These are phyloP conservation scores for Trypanosoma platydactyli DNA, from an alignment of 208 protist genomes.

Conservation along the genomic window DNA sequence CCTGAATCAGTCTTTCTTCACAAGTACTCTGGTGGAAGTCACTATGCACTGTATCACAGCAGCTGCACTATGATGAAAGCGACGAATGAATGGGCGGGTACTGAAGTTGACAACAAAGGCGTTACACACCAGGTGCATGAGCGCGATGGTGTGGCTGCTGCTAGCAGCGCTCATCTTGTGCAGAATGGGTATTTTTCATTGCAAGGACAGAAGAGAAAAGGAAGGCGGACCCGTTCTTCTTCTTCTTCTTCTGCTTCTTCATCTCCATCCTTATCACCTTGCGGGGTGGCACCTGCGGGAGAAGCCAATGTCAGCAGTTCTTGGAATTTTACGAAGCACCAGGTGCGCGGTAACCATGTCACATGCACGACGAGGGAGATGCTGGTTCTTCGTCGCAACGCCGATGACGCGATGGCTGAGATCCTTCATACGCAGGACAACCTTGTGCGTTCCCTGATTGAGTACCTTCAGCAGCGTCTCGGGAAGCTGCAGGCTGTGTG, in stretches of 20 bases:
- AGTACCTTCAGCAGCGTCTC: constrained; percentile 53
- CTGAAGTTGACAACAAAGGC: neutral
- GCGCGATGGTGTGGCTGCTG: neutral
- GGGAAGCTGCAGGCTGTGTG: constrained; percentile 78
- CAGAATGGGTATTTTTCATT: constrained; percentile 5
- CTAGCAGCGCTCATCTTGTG: neutral
- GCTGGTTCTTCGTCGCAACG: constrained; percentile 55
- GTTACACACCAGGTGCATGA: neutral
- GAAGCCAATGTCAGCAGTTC: neutral
- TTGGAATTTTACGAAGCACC: constrained; percentile 21
- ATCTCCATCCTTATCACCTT: neutral
- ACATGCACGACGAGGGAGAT: constrained; percentile 81
- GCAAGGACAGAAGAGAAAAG: no score
- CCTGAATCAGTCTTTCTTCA: constrained; percentile 52
- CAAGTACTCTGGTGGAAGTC: constrained; percentile 68
- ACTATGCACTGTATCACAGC: constrained; percentile 53
- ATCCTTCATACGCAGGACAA: constrained; percentile 66
- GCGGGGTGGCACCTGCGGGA: neutral
- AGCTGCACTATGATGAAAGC: constrained; percentile 15
- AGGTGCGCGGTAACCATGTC: constrained; percentile 32
- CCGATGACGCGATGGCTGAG: constrained; percentile 51
- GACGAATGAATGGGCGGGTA: constrained; percentile 1
- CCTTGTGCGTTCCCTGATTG: constrained; percentile 55
- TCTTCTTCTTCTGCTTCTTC: no score
- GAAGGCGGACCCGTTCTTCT: no score